Evolutionary conservation across 139 green algal species (phyloP).

Genomic region (Deuterostichococcus epilithicus): DNA sequence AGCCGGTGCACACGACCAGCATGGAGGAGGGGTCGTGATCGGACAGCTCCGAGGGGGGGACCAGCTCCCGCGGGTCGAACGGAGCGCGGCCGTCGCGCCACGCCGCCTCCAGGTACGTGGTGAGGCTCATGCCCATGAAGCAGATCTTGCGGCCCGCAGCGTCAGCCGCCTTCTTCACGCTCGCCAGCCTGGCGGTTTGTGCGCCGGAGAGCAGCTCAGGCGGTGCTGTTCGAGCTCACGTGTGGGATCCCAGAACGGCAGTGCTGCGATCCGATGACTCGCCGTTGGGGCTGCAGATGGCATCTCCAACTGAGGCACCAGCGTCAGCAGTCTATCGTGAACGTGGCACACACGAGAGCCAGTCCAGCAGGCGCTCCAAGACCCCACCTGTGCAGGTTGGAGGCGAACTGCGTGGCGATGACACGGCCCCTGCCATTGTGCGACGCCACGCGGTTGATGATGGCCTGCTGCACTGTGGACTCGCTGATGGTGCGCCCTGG

Average conservation of each 20-base stretch:
- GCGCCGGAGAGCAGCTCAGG: background rate
- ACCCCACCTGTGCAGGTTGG: constrained; percentile 75
- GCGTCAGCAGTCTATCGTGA: too few species aligned
- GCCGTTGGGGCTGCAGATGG: too few species aligned
- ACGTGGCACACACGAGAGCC: background rate
- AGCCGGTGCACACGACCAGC: constrained; percentile 76
- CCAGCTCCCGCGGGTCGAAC: constrained; percentile 73
- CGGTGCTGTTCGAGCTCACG: background rate
- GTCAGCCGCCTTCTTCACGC: constrained; percentile 92
- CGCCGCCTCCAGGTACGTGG: constrained; percentile 93
- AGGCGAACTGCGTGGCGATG: constrained; percentile 93
- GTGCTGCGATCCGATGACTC: too few species aligned
- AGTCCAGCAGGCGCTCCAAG: background rate
- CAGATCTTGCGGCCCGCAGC: constrained; percentile 75
- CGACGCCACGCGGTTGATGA: constrained; percentile 67
- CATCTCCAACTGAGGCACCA: too few species aligned
- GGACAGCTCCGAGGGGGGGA: constrained; percentile 65
- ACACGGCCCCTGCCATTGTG: constrained; percentile 83
- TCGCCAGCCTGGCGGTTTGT: constrained; percentile 40
- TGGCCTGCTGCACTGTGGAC: constrained; percentile 56
- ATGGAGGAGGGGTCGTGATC: constrained; percentile 81
- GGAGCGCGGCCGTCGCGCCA: constrained; percentile 61
- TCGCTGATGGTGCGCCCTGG: constrained; percentile 86
- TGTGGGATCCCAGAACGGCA: background rate
- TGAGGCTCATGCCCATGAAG: constrained; percentile 91